phyloP scores from a whole-genome alignment of 768 basidiomycete genomes.

The Trametopsis cervina region DNA sequence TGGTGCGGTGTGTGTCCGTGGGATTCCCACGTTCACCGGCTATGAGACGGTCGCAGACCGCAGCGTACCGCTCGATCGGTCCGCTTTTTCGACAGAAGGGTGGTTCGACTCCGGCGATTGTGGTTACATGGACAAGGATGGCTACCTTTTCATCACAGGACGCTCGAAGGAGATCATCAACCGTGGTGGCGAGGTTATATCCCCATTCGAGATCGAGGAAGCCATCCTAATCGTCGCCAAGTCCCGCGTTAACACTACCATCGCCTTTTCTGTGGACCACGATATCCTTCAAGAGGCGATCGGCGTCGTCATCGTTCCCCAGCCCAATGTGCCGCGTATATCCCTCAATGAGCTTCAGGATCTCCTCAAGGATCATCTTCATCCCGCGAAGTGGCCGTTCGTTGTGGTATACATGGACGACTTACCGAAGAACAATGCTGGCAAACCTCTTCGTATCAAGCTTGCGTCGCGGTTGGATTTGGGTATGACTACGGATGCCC shows the following conservation, averaged over 20 bases:
- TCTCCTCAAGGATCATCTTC: conserved; percentile 36
- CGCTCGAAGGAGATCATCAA: conserved; percentile 56
- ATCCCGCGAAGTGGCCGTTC: conserved; percentile 45
- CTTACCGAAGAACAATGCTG: conserved; percentile 41
- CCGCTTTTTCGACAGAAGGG: conserved; percentile 40
- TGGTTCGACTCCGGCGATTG: conserved; percentile 49
- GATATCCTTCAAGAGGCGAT: conserved; percentile 42
- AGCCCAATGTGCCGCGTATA: conserved; percentile 28
- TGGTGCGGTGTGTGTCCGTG: conserved; percentile 50
- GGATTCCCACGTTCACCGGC: conserved; percentile 45
- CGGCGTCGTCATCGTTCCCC: conserved; percentile 36
- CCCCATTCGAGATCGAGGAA: conserved; percentile 55
- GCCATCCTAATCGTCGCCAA: conserved; percentile 39
- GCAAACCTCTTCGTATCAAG: conserved; percentile 41
- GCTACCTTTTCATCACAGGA: conserved; percentile 44
- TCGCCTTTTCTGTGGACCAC: conserved; percentile 41
- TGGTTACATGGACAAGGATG: conserved; percentile 41
- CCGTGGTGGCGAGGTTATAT: conserved; percentile 55
- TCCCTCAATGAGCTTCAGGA: conserved; percentile 37
- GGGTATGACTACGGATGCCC: conserved; percentile 28
- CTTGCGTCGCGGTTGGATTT: conserved; percentile 36
- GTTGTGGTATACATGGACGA: conserved; percentile 40
- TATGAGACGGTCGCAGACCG: conserved; percentile 38
- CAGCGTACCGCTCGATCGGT: conserved; percentile 34
- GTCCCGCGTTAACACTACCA: conserved; percentile 32